Percentiles rank a stretch among this genome's conserved stretches.
These are phyloP conservation scores for Aspergillus melleus DNA, from an alignment of 2,329 filamentous ascomycete species.

Conservation along the genomic window DNA sequence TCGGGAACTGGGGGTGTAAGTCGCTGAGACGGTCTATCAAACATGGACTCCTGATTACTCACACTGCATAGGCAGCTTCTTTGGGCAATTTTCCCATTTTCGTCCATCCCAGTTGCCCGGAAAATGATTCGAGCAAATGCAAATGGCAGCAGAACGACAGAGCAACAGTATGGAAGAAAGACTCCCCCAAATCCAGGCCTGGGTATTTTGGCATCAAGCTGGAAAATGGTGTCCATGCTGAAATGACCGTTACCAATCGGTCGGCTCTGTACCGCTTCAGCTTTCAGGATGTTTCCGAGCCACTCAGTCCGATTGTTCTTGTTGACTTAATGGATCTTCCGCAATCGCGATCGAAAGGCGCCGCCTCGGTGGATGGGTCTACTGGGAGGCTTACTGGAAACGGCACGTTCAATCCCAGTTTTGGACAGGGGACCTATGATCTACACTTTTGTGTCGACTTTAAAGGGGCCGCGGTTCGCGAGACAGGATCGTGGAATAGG, in stretches of 20 bases:
- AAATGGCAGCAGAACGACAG: constrained; percentile 58
- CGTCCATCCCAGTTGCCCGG: constrained; percentile 61
- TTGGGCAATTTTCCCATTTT: constrained; percentile 72
- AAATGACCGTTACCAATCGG: constrained; percentile 69
- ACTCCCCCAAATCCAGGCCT: constrained; percentile 58
- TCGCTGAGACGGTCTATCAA: background rate
- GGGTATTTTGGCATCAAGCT: constrained; percentile 67
- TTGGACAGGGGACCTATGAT: constrained; percentile 61
- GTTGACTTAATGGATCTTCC: constrained; percentile 67
- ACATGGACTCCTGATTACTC: background rate
- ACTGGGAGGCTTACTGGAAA: constrained; percentile 65
- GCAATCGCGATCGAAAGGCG: constrained; percentile 60
- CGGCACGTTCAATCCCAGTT: constrained; percentile 64
- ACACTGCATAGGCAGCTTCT: constrained; percentile 46
- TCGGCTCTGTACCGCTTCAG: constrained; percentile 65
- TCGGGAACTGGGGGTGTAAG: constrained; percentile 51
- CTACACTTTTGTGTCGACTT: constrained; percentile 70
- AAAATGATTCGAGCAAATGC: constrained; percentile 63
- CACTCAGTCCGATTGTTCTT: constrained; percentile 59
- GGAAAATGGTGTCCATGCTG: constrained; percentile 58
- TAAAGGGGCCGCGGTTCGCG: constrained; percentile 55
- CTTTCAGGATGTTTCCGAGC: constrained; percentile 45
- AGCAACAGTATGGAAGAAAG: constrained; percentile 49
- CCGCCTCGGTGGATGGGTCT: constrained; percentile 53
- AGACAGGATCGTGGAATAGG: constrained; percentile 63